phyloP scores from a whole-genome alignment of 129 eudicot species.

The Lonicera japonica region DNA sequence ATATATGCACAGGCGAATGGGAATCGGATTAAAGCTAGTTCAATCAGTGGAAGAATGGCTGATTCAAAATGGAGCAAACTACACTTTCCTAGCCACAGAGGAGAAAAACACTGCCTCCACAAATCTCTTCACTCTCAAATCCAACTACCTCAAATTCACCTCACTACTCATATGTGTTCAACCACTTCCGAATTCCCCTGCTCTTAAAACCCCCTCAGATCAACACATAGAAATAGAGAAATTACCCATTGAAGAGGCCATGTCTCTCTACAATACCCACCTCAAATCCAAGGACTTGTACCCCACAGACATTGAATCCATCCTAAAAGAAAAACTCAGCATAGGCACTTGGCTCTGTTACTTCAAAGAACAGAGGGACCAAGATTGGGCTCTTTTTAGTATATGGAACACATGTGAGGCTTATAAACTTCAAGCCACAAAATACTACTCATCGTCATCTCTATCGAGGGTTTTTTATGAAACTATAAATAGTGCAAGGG shows the following conservation, averaged over 20 bases:
- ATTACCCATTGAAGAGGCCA: conserved; percentile 13
- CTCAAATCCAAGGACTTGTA: conserved; percentile 7
- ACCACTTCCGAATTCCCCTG: neutral
- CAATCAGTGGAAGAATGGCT: conserved; percentile 31
- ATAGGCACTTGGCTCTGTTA: conserved; percentile 27
- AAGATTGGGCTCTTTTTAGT: conserved; percentile 21
- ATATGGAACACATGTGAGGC: conserved; percentile 25
- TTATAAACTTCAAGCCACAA: conserved; percentile 3
- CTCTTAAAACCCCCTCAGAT: neutral
- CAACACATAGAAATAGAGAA: conserved; percentile 5
- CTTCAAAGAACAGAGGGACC: conserved; percentile 3
- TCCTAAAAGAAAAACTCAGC: conserved; percentile 14
- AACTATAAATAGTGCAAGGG: conserved; percentile 2
- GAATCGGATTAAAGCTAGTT: conserved; percentile 26
- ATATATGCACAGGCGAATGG: conserved; percentile 16
- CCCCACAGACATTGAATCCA: conserved; percentile 18
- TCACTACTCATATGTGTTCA: conserved; percentile 15
- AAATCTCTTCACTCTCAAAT: conserved; percentile 25
- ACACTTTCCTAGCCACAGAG: conserved; percentile 26
- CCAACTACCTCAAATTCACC: conserved; percentile 12
- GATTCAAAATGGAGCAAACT: conserved; percentile 15
- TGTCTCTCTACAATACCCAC: conserved; percentile 7
- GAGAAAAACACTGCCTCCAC: conserved; percentile 22
- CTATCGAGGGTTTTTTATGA: neutral
- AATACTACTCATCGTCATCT: neutral